Evolutionary conservation across 2,329 filamentous ascomycete species (phyloP).

Genomic region (Xylariaceae sp.): DNA sequence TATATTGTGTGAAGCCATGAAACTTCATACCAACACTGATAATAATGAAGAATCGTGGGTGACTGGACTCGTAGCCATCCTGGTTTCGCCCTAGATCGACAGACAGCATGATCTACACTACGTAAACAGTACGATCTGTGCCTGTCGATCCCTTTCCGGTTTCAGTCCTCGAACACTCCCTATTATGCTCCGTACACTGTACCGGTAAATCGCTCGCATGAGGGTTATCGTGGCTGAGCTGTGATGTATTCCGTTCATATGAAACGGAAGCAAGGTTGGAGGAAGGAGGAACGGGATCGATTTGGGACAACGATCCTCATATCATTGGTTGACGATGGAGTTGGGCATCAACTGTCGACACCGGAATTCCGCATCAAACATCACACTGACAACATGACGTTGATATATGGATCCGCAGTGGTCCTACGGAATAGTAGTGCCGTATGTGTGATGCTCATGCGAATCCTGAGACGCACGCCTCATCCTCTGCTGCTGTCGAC

Average conservation of each 20-base stretch:
- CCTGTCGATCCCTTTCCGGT: neutral
- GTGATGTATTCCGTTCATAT: neutral
- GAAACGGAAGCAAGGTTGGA: neutral
- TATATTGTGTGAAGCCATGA: neutral
- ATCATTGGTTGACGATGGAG: too few species aligned
- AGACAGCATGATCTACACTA: neutral
- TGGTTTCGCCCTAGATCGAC: neutral
- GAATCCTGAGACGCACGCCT: neutral
- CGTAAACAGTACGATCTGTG: neutral
- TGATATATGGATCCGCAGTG: neutral
- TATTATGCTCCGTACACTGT: neutral
- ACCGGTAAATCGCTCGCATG: neutral
- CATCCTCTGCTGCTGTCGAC: neutral
- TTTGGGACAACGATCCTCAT: too few species aligned
- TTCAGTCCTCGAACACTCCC: neutral
- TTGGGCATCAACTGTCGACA: neutral
- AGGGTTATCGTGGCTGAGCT: neutral
- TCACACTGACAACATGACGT: neutral
- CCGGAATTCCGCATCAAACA: neutral
- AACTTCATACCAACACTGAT: neutral
- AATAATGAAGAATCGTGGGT: neutral
- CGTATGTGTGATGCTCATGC: neutral
- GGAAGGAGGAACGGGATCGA: neutral
- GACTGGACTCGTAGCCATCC: neutral
- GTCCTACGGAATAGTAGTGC: neutral